These are phyloP conservation scores for Xylaria sp. DNA, from an alignment of 2,329 filamentous ascomycete genomes.

Conservation along the genomic window DNA sequence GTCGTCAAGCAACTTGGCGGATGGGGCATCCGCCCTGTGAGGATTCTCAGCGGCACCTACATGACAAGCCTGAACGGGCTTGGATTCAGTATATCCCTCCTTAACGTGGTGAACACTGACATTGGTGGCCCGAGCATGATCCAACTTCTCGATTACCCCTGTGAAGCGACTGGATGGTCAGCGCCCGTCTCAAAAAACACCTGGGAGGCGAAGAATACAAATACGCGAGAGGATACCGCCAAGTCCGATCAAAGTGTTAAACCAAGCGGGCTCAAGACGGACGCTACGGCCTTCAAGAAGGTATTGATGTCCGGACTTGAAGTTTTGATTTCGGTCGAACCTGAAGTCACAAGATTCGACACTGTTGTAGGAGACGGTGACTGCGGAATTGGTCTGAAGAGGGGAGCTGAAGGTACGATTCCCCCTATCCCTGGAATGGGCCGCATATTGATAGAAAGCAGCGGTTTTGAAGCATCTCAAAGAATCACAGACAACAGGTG, in stretches of 20 bases:
- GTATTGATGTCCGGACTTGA: constrained; percentile 68
- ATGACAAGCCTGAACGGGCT: constrained; percentile 83
- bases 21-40: constrained; percentile 69
- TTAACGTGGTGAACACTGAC: constrained; percentile 70
- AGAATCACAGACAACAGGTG: constrained; percentile 58
- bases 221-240: constrained; percentile 55
- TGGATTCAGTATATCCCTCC: constrained; percentile 77
- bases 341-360: constrained; percentile 77
- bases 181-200: constrained; percentile 70
- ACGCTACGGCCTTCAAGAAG: constrained; percentile 60
- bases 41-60: constrained; percentile 75
- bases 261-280: constrained; percentile 62
- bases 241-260: constrained; percentile 49
- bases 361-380: constrained; percentile 91
- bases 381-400: constrained; percentile 86
- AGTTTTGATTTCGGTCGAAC: constrained; percentile 72
- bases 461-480: constrained; percentile 63
- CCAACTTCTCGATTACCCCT: constrained; percentile 74
- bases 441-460: constrained; percentile 42
- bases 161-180: constrained; percentile 76
- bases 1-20: constrained; percentile 70
- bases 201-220: constrained; percentile 68
- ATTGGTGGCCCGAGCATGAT: constrained; percentile 71
- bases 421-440: not conserved
- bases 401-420: constrained; percentile 77